phyloP scores from a whole-genome alignment of 176 grass and related monocot genomes.

The Dendrocalamus sinicus region DNA sequence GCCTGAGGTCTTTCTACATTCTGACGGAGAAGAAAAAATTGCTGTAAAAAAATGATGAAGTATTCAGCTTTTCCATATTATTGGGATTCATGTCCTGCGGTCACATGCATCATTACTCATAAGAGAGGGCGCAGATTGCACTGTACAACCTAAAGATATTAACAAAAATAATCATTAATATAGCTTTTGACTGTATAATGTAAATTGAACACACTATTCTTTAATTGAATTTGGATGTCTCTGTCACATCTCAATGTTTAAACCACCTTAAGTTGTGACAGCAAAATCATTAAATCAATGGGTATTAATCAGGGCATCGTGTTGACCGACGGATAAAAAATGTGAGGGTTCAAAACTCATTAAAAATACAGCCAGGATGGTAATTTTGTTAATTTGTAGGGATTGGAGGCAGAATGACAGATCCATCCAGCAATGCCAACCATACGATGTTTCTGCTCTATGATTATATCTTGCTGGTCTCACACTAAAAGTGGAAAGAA shows the following conservation, averaged over 20 bases:
- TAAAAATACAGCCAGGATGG: not conserved
- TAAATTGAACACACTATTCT: not conserved
- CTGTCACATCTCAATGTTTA: not conserved
- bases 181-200: conserved; percentile 1
- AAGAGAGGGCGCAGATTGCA: not conserved
- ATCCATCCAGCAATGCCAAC: not conserved
- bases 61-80: not conserved
- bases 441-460: not conserved
- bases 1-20: not conserved
- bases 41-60: not conserved
- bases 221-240: not conserved
- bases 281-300: not conserved
- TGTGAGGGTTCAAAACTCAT: not conserved
- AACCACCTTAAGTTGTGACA: not conserved
- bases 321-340: not conserved
- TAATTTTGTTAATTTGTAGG: not conserved
- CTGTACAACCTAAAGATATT: not conserved
- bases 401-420: not conserved
- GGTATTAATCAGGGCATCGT: not conserved
- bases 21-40: not conserved
- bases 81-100: not conserved
- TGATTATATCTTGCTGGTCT: not conserved
- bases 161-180: conserved; percentile 1
- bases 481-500: not conserved
- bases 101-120: not conserved